A percentile compares a stretch with the other conserved stretches of the same genome.
phyloP scores from a whole-genome alignment of 129 eudicot genomes.

The Erigeron canadensis region DNA sequence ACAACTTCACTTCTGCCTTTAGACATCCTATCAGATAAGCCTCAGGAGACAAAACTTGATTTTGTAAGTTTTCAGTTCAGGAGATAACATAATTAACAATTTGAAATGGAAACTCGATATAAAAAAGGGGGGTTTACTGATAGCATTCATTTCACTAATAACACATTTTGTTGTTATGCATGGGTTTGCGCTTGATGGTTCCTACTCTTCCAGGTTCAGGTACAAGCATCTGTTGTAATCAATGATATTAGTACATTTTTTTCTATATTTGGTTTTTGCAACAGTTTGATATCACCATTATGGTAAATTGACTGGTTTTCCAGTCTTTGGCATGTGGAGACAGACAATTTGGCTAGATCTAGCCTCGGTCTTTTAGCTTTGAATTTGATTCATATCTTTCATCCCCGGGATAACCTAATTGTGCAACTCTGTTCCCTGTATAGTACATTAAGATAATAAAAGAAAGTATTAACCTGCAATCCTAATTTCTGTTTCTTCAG shows the following conservation, averaged over 20 bases:
- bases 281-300: not conserved
- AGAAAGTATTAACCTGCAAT: not conserved
- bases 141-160: constrained; percentile 24
- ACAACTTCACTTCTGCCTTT: constrained; percentile 82
- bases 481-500: not conserved
- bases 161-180: constrained; percentile 33
- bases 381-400: not conserved
- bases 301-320: too few relatives aligned
- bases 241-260: not conserved
- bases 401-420: not conserved
- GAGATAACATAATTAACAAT: not conserved
- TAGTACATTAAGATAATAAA: not conserved
- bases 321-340: not conserved
- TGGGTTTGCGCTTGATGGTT: constrained; percentile 36
- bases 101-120: not conserved
- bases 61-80: constrained; percentile 39
- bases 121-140: not conserved
- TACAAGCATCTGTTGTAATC: constrained; percentile 19
- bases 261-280: not conserved
- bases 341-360: not conserved
- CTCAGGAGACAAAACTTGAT: constrained; percentile 61
- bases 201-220: constrained; percentile 61
- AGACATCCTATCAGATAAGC: constrained; percentile 68
- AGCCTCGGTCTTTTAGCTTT: not conserved
- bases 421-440: not conserved